These are phyloP conservation scores for Panaeolus papilionaceus DNA, from an alignment of 768 basidiomycete species.

Conservation along the genomic window DNA sequence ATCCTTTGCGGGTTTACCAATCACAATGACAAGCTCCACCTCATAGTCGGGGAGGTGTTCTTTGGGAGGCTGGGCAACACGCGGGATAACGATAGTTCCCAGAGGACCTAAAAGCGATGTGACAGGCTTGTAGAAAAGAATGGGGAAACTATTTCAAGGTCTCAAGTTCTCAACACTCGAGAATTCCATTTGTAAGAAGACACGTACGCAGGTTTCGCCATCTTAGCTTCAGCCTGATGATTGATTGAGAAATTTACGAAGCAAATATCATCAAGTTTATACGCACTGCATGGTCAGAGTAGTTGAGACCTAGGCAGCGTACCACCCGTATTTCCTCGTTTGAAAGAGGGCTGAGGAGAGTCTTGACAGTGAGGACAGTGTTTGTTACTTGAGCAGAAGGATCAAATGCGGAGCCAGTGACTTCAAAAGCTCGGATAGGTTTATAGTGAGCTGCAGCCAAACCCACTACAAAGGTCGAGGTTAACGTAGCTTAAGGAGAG, in stretches of 20 bases:
- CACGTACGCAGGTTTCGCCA: slow-evolving; percentile 67
- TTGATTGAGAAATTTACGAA: slow-evolving; percentile 5
- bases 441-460: slow-evolving; percentile 56
- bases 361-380: slow-evolving; percentile 71
- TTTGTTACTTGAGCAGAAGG: slow-evolving; percentile 67
- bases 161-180: not conserved
- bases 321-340: slow-evolving; percentile 71
- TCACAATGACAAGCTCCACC: slow-evolving; percentile 81
- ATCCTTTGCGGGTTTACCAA: slow-evolving; percentile 82
- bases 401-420: slow-evolving; percentile 73
- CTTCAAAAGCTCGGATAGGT: slow-evolving; percentile 72
- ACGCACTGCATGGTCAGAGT: slow-evolving; percentile 80
- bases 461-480: slow-evolving; percentile 53
- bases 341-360: slow-evolving; percentile 73
- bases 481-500: not conserved
- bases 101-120: slow-evolving; percentile 74
- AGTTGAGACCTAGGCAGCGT: slow-evolving; percentile 82
- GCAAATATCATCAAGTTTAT: slow-evolving; percentile 10
- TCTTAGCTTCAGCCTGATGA: slow-evolving; percentile 67
- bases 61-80: slow-evolving; percentile 69
- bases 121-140: slow-evolving; percentile 83
- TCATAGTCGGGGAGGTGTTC: slow-evolving; percentile 84
- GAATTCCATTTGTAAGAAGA: not conserved
- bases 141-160: slow-evolving; percentile 55
- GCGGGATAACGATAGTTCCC: slow-evolving; percentile 69